phyloP scores from a whole-genome alignment of 306 rosid genomes.

The Senna siamea region DNA sequence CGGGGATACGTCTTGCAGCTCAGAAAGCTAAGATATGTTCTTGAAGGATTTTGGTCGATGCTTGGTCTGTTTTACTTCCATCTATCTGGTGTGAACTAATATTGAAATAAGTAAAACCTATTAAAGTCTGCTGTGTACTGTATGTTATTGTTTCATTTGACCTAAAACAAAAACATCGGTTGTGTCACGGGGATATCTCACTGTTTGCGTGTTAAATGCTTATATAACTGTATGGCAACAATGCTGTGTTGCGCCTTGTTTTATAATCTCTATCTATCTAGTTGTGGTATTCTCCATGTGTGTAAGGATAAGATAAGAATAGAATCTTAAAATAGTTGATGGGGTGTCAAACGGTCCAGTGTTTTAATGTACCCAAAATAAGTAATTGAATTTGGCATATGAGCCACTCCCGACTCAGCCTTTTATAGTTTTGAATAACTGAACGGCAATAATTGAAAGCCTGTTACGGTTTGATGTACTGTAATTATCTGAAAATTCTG shows the following conservation, averaged over 20 bases:
- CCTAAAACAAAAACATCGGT: background rate
- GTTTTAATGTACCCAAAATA: no score
- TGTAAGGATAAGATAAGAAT: background rate
- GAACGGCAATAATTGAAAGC: no score
- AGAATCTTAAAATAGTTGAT: no score
- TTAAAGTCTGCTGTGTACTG: background rate
- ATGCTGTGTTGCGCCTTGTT: background rate
- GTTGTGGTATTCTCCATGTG: background rate
- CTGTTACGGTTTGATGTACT: no score
- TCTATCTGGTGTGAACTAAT: conserved; percentile 22
- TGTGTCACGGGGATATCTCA: conserved; percentile 15
- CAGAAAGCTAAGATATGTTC: conserved; percentile 57
- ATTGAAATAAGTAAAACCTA: conserved; percentile 20
- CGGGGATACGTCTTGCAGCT: conserved; percentile 69
- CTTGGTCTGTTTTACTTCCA: background rate
- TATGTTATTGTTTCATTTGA: background rate
- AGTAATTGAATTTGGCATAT: no score
- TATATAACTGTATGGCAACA: background rate
- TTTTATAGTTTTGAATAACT: no score
- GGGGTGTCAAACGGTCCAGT: no score
- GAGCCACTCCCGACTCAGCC: no score
- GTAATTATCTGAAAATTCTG: no score
- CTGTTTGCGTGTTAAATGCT: conserved; percentile 16
- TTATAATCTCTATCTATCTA: background rate
- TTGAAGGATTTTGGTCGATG: conserved; percentile 10